Evolutionary conservation across 192 early-diverging fungal genomes (phyloP).

Genomic region (Chytriomyces sp.): DNA sequence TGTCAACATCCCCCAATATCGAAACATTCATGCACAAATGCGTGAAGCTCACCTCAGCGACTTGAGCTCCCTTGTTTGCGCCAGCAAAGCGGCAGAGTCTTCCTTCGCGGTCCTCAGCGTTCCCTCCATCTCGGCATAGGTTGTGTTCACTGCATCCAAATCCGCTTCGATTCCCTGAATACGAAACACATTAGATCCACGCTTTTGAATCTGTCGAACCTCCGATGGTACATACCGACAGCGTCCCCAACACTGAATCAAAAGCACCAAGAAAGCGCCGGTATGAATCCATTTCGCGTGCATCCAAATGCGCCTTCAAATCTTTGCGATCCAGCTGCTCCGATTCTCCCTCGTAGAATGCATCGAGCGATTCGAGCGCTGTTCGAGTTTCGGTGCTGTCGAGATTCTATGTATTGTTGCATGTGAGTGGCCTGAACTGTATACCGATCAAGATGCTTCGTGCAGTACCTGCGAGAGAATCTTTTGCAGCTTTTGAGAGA

Average conservation of each 20-base stretch:
- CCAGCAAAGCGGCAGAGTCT: constrained; percentile 66
- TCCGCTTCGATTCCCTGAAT: constrained; percentile 57
- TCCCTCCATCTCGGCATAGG: constrained; percentile 65
- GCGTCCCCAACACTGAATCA: constrained; percentile 54
- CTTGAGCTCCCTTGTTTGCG: constrained; percentile 69
- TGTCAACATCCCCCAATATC: too few species aligned
- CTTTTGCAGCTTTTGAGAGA: constrained; percentile 52
- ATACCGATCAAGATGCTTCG: neutral
- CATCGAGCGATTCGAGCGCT: constrained; percentile 67
- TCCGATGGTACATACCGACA: constrained; percentile 13
- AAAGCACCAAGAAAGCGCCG: constrained; percentile 52
- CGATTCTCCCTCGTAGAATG: constrained; percentile 63
- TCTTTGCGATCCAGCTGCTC: constrained; percentile 42
- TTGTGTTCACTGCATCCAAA: constrained; percentile 62
- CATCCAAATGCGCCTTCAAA: constrained; percentile 13
- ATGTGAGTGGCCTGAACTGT: neutral
- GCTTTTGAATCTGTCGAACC: neutral
- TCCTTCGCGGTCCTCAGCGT: constrained; percentile 59
- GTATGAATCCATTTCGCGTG: constrained; percentile 14
- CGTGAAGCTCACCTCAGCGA: constrained; percentile 57
- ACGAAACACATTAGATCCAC: neutral
- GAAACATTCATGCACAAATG: neutral
- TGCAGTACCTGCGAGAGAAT: constrained; percentile 43
- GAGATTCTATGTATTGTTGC: constrained; percentile 45
- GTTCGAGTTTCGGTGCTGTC: constrained; percentile 68